Base-by-base conservation (phyloP, 177 flowering plant genomes). In the Vitis hybrid region DNA sequence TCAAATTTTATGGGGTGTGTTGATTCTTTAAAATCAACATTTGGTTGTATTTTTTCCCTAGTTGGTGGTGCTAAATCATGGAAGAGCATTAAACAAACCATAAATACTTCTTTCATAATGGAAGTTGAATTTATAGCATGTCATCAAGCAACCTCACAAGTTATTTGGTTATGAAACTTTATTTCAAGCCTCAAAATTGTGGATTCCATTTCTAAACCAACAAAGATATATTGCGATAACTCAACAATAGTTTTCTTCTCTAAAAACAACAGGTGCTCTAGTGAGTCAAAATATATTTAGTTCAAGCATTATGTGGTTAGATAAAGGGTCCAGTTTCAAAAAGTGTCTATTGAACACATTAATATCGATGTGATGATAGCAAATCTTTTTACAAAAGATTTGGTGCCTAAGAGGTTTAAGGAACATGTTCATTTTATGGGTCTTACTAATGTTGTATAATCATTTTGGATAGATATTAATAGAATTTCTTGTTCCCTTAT, bases 71-170 rank as follows among this genome's bases (percentile, higher is more conserved):
- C 7, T 68, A 16, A 56, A 56, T 39, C 29, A 6, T 68, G 63
- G 63, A 56, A 55, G 39, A 68, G 70, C 45, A 19, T 48, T 0
- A 68, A 68, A n/a, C 53, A 68, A 18, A 68, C 16, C 14, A 54
- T 56, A 12, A 58, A 34, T 7, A 15, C 70, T 26, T 11, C 63
- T 56, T 68, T 50, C 12, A 68, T 50, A 9, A 68, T 68, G 70
- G 11, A 68, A 48, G 70, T 34, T 16, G 52, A 39, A 39, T 39
- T 39, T 6, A 39, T 39, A 39, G 48, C 48, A 39, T 39, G 8
- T 39, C 7, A 39, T 1, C 45, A 39, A 39, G 45, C 8, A 1
- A 39, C 1, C 45, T 29, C 50, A 29, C 61, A 58, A 15, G 55
- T 6, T n/a, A 57, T 39, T 10, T 68, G 55, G 52, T 45, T 68